Evolutionary conservation across 139 green algal species (phyloP), one percentile per base, ranked within the genome.

Genomic region (Mychonastes homosphaera): DNA sequence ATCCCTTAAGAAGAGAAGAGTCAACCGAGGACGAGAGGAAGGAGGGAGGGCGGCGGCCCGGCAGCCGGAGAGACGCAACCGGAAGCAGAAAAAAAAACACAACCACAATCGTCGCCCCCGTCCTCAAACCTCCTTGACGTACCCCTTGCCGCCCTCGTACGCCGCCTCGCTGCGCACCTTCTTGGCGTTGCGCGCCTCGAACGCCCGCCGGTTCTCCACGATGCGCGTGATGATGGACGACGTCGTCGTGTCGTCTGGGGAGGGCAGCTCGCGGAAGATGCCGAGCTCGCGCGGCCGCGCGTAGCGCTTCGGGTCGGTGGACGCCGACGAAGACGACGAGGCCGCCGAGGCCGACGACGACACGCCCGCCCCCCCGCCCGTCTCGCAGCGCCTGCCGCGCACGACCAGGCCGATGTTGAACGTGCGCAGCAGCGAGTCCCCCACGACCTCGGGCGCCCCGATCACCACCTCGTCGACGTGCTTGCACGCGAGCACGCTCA

Each of bases 361-460:
- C 1, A 21, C 38, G 21, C n/a, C 12, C 19, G 12, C 62, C 6
- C 54, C 23, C 53, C 62, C 24, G 23, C 53, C 36, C 12, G 81
- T 89, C 55, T 92, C 82, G 49, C 70, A 79, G 13, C 82, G 39
- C 10, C 62, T 88, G 41, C 91, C 91, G 7, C 85, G 73, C 46
- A 94, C 87, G 19, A 99, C 86, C 24, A 91, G 34, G 24, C 55
- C 69, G 71, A 99, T 97, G 82, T 95, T 95, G 68, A 98, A 98
- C 12, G 91, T 96, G 19, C 73, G 90, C 21, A 98, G 72, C 58
- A 98, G 70, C 69, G 95, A 87, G 13, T 87, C 69, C 2, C 80
- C 88, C 21, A 95, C 78, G 19, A 13, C 45, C 10, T 23, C 56
- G 34, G 65, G 65, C 13, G 45, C 39, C n/a, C 72, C 72, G 29